These are phyloP conservation scores for Saussurea involucrata DNA, from an alignment of 129 eudicot species.

Conservation along the genomic window DNA sequence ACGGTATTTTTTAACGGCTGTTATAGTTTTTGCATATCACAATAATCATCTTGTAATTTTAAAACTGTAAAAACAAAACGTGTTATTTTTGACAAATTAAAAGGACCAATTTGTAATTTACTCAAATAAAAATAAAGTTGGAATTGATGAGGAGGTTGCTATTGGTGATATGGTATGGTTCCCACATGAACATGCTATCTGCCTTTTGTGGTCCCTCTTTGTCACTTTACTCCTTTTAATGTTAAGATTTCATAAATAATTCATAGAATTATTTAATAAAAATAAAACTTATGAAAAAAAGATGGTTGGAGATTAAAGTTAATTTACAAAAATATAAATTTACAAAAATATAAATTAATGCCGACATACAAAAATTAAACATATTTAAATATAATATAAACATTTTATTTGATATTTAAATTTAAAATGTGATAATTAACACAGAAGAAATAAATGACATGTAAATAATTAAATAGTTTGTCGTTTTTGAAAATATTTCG, in stretches of 20 bases:
- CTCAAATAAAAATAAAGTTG: background rate
- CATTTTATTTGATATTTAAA: background rate
- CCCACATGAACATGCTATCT: conserved; percentile 7
- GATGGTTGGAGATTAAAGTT: background rate
- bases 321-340: no score
- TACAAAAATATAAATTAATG: background rate
- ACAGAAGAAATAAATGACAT: background rate
- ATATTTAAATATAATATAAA: background rate
- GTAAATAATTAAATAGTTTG: background rate
- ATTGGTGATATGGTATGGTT: background rate
- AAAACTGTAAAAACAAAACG: no score
- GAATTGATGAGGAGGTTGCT: background rate
- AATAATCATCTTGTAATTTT: no score
- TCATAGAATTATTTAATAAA: background rate
- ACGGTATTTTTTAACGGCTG: no score
- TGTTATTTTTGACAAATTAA: no score
- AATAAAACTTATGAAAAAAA: background rate
- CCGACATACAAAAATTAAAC: background rate
- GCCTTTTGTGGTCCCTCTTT: background rate
- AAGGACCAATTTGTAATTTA: no score
- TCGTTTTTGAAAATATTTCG: background rate
- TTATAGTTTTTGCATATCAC: no score
- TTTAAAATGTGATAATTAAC: background rate
- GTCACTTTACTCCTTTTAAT: background rate
- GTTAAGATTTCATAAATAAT: background rate